Conservation (phyloP, 2,329 filamentous ascomycete genomes). For the Neonectria sp. region DNA sequence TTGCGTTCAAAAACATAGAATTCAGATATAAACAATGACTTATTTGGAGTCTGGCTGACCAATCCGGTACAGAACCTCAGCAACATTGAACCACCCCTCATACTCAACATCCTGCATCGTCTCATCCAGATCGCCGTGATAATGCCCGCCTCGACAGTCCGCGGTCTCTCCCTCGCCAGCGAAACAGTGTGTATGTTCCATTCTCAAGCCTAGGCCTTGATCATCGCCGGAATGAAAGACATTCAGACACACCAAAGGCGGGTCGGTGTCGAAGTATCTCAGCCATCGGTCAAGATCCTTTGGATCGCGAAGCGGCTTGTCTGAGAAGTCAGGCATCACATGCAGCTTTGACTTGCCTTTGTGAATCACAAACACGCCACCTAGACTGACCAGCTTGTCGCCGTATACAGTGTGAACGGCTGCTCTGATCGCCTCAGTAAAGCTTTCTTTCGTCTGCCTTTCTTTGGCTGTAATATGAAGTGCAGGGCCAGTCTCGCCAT, state of each 20-base stretch:
- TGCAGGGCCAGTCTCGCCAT: constrained; percentile 52
- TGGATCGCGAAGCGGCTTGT: constrained; percentile 48
- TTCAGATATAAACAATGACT: no score
- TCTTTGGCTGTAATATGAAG: constrained; percentile 55
- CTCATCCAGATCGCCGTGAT: constrained; percentile 57
- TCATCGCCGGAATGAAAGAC: constrained; percentile 60
- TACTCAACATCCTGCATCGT: constrained; percentile 57
- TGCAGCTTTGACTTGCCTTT: constrained; percentile 56
- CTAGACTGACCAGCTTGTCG: constrained; percentile 54
- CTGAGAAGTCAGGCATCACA: constrained; percentile 62
- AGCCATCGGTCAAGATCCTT: constrained; percentile 56
- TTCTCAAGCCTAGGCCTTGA: constrained; percentile 54
- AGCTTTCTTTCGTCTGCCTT: constrained; percentile 44
- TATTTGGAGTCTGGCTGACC: constrained; percentile 42
- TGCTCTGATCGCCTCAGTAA: constrained; percentile 52
- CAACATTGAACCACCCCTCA: constrained; percentile 62
- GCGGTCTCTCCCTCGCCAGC: constrained; percentile 43
- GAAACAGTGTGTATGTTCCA: constrained; percentile 65
- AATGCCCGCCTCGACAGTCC: constrained; percentile 58
- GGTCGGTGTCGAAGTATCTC: constrained; percentile 55
- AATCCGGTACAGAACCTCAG: constrained; percentile 57
- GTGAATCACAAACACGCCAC: constrained; percentile 58
- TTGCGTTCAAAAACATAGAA: no score
- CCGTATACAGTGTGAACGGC: constrained; percentile 52
- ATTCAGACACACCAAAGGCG: constrained; percentile 56